These are phyloP conservation scores for Paralagenidium karlingii DNA, from an alignment of 352 stramenopile genomes.

Conservation along the genomic window DNA sequence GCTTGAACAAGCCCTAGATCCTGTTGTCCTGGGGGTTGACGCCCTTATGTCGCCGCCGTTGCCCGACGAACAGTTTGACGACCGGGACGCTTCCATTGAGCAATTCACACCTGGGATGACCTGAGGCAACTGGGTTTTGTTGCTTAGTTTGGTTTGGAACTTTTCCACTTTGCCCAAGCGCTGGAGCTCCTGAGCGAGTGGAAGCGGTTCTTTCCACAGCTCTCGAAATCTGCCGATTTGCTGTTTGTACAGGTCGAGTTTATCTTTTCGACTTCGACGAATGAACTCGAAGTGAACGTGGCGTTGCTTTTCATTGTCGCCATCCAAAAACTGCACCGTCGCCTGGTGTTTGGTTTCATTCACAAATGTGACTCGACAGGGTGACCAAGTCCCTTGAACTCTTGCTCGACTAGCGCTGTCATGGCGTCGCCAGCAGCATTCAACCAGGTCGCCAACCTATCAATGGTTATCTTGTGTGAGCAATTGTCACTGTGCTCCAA, in stretches of 20 bases:
- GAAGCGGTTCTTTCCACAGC: too few species aligned
- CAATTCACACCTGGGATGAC: neutral
- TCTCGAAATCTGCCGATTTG: too few species aligned
- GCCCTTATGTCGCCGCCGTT: slow-evolving; percentile 7
- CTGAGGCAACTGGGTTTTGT: slow-evolving; percentile 5
- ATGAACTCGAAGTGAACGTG: too few species aligned
- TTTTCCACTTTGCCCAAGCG: too few species aligned
- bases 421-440: slow-evolving; percentile 32
- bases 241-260: too few species aligned
- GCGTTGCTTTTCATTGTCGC: slow-evolving; percentile 13
- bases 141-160: too few species aligned
- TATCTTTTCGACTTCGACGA: too few species aligned
- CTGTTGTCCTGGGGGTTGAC: too few species aligned
- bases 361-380: slow-evolving; percentile 9
- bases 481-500: too few species aligned
- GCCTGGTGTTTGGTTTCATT: neutral
- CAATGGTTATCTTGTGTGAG: slow-evolving; percentile 10
- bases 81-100: neutral
- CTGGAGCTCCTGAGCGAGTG: too few species aligned
- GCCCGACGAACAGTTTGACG: slow-evolving; percentile 23
- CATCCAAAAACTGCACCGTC: neutral
- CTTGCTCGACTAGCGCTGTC: slow-evolving; percentile 10
- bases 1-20: slow-evolving; percentile 29
- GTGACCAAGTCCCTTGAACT: slow-evolving; percentile 15
- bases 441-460: slow-evolving; percentile 18